Base-by-base conservation (phyloP, 2,329 filamentous ascomycete genomes). In the Achaetomium macrosporum region DNA sequence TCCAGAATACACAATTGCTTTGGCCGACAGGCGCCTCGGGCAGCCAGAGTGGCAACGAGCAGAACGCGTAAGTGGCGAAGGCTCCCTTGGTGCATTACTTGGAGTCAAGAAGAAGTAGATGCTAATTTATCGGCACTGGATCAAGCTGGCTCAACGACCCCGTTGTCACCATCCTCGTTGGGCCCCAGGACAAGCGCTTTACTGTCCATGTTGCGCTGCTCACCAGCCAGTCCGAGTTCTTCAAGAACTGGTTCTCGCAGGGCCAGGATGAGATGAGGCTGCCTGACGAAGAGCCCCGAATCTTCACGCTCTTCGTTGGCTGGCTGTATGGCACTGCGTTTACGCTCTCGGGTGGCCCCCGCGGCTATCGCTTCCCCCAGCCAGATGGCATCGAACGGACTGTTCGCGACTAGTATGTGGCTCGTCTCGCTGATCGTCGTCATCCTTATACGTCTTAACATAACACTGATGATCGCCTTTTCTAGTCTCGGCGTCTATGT, bases 301-400 rank as follows among this genome's bases (percentile, higher is more conserved):
- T 61, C 3, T 63, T 63, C 48, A 54, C 50, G 11, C 50, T 62
- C 15, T 48, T 62, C 15, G 43, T 62, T 16, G 55, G 56, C 42
- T 63, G 61, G 61, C 52, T 62, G 2, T 63, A 63, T 47, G 61
- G 60, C 33, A 63, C 56, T 1, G 54, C 61, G 15, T 59, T 62
- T 16, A 48, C 51, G 33, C 50, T 45, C 17, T 48, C 53, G 7
- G 56, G 51, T 17, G 56, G 57, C 10, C 16, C 48, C 11, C 52
- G 56, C 5, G 45, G 46, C 16, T 59, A 59, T 15, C 57, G 58
- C 7, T 62, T 56, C 43, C 19, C 45, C 5, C 31, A 41, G 13
- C 60, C 61, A 2, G 55, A 60, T 13, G 49, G 20, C 11, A 19
- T 50, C 7, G 44, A 52, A 1, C 15, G 48, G 3, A 57, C 52